Evolutionary conservation across 1,284 basidiomycete species (phyloP).

Genomic region (Dichomitus squalens): DNA sequence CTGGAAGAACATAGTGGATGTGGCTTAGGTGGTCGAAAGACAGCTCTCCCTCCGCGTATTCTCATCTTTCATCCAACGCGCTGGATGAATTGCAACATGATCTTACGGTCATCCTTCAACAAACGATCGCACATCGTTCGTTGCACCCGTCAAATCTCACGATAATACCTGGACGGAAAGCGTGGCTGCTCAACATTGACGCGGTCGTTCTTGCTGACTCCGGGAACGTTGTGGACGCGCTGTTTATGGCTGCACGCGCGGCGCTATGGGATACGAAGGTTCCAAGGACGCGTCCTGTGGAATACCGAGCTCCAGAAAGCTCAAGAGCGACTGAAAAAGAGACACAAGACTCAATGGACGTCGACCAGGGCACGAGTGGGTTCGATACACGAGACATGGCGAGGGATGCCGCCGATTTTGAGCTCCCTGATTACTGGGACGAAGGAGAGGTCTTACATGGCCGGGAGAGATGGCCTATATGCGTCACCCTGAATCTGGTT

Average conservation of each 20-base stretch:
- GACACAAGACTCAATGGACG: constrained; percentile 38
- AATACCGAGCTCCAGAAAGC: constrained; percentile 46
- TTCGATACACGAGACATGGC: constrained; percentile 56
- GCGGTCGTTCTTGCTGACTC: constrained; percentile 68
- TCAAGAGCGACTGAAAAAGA: constrained; percentile 21
- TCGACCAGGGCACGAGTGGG: constrained; percentile 53
- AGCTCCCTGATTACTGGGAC: constrained; percentile 83
- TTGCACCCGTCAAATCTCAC: constrained; percentile 62
- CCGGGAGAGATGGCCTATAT: constrained; percentile 69
- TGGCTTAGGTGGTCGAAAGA: constrained; percentile 39
- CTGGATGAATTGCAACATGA: constrained; percentile 77
- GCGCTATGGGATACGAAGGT: constrained; percentile 82
- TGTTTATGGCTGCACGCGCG: constrained; percentile 76
- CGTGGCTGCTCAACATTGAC: constrained; percentile 74
- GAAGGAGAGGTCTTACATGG: constrained; percentile 69
- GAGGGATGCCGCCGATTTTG: constrained; percentile 68
- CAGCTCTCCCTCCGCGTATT: constrained; percentile 79
- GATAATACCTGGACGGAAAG: constrained; percentile 64
- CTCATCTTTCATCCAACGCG: constrained; percentile 58
- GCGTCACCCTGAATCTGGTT: constrained; percentile 76
- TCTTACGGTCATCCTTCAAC: constrained; percentile 57
- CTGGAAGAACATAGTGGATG: neutral
- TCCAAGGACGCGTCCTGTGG: constrained; percentile 66
- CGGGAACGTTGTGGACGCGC: constrained; percentile 73
- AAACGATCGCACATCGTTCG: constrained; percentile 61